Evolutionary conservation across 768 basidiomycete species (phyloP), one percentile per base, ranked within the genome.

Genomic region (Lepiota subincarnata): DNA sequence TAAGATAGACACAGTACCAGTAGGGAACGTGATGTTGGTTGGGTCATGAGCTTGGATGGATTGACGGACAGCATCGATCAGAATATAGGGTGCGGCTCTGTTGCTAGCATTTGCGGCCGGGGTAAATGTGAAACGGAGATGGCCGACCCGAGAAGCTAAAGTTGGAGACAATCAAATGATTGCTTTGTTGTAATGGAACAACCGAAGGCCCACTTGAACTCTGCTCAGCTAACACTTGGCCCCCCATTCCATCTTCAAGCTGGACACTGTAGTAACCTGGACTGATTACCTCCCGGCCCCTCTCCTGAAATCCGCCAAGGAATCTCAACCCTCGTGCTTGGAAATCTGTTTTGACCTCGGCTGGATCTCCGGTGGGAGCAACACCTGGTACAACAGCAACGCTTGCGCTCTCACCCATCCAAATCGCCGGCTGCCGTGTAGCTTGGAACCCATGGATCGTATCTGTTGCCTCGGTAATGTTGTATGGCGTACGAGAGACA

Each of bases 391-490:
- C 74, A 19, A 89, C 71, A 4, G 78, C 72, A 2, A 82, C 77
- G 43, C 79, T 77, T 0, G 77, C 86, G 56, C 81, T 86, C 59
- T 88, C 87, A 1, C 85, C 89, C 89, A 92, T 91, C 89, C 89
- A 91, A 34, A 92, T 90, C 0, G 89, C 89, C 7, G 89, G 88
- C 59, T 89, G 89, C 48, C 88, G 83, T 0, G 89, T 91, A 6
- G 79, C 88, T 38, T 86, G 81, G 58, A 91, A 89, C 1, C 89
- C 89, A 19, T 53, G 52, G 18, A 53, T 53, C 56, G 87, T 83
- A 1, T 90, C 80, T 4, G 55, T 59, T 19, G 16, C 16, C n/a
- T 45, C 52, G 8, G 52, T 46, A 24, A 53, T 20, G 63, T 87
- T 87, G 61, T 84, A 87, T 2, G 86, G 84, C 2, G 81, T 81